Conservation (phyloP, 139 green algal species). For the Eudorina sp. region DNA sequence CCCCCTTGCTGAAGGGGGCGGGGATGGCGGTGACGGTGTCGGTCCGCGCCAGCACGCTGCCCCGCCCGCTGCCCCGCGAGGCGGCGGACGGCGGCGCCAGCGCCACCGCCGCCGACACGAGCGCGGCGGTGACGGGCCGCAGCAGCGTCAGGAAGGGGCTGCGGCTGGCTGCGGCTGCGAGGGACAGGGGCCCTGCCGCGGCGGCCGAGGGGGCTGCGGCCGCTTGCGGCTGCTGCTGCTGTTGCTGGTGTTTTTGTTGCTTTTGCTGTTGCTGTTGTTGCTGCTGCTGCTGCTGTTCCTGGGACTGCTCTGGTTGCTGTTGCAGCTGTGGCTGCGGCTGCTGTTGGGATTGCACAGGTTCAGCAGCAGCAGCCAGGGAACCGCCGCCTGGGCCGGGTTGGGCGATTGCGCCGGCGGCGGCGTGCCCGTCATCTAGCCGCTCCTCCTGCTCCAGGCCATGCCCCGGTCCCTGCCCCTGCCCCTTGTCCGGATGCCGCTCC, state of each 20-base stretch:
- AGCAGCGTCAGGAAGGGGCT: slow-evolving; percentile 26
- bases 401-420: no score
- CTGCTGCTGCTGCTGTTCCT: slow-evolving; percentile 1
- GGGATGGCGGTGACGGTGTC: background rate
- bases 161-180: background rate
- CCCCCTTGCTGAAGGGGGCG: background rate
- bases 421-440: no score
- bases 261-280: background rate
- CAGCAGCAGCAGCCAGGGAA: no score
- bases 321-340: no score
- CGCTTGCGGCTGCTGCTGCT: background rate
- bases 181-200: background rate
- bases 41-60: slow-evolving; percentile 4
- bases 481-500: no score
- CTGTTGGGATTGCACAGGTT: no score
- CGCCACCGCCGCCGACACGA: slow-evolving; percentile 20
- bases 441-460: no score
- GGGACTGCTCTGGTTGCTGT: no score
- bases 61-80: background rate
- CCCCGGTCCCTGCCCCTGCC: no score
- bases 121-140: slow-evolving; percentile 15
- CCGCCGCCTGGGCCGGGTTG: no score
- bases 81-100: background rate
- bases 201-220: no score
- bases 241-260: background rate